Conservation (phyloP, 768 basidiomycete genomes). For the Leucosporidium scottii region DNA sequence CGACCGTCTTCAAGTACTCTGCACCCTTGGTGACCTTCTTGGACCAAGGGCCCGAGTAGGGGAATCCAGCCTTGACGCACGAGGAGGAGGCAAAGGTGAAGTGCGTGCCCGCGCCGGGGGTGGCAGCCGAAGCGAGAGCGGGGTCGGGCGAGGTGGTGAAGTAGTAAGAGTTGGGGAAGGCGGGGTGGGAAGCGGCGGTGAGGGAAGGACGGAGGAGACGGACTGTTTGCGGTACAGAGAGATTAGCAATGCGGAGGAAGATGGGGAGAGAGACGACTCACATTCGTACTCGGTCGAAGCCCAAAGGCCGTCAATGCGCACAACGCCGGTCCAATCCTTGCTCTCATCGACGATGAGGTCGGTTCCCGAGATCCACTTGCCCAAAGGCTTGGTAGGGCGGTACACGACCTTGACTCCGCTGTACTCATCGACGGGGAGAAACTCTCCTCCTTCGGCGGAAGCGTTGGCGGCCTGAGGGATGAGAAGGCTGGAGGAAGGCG, state of each 20-base stretch:
- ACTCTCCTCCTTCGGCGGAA: conserved; percentile 22
- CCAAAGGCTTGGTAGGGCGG: conserved; percentile 31
- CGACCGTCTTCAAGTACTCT: conserved; percentile 21
- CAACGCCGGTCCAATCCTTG: conserved; percentile 21
- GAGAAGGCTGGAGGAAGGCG: conserved; percentile 37
- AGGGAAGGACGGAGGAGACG: conserved; percentile 38
- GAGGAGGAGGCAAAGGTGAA: conserved; percentile 66
- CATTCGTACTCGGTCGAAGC: conserved; percentile 66
- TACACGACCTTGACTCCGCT: conserved; percentile 33
- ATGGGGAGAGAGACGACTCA: conserved; percentile 40
- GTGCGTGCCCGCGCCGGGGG: conserved; percentile 38
- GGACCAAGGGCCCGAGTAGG: conserved; percentile 51
- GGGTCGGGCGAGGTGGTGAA: conserved; percentile 74
- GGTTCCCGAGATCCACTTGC: conserved; percentile 32
- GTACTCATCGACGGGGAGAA: conserved; percentile 22
- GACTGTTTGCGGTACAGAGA: background rate
- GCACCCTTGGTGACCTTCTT: conserved; percentile 38
- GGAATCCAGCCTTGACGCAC: conserved; percentile 65
- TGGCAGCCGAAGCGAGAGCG: conserved; percentile 44
- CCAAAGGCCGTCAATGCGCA: conserved; percentile 53
- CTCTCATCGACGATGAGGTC: conserved; percentile 9
- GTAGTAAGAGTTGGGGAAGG: conserved; percentile 50
- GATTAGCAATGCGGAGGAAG: background rate
- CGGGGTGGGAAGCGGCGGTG: conserved; percentile 41
- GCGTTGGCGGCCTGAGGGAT: background rate